Conservation (phyloP, 345 rosid genomes). For the Euphorbia pulcherrima region DNA sequence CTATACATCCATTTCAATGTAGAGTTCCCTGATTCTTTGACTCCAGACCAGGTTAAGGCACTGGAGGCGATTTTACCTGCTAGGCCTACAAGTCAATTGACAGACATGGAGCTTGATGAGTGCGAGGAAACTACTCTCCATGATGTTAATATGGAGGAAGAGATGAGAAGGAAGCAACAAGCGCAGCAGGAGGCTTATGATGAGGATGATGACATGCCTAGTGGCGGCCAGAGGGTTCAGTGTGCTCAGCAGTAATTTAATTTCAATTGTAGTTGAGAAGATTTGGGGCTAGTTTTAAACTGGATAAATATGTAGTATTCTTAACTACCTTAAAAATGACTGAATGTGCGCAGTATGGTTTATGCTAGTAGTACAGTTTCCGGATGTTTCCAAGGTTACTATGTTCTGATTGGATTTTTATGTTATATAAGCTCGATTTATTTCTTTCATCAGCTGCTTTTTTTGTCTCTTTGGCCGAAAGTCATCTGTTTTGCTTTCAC, state of each 20-base stretch:
- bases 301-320: not conserved
- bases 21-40: slow-evolving; percentile 81
- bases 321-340: not conserved
- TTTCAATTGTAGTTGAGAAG: no score
- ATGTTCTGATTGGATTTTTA: no score
- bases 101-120: slow-evolving; percentile 79
- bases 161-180: slow-evolving; percentile 73
- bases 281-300: not conserved
- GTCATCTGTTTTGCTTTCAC: no score
- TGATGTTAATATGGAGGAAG: slow-evolving; percentile 85
- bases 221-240: slow-evolving; percentile 57
- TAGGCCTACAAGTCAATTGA: slow-evolving; percentile 39
- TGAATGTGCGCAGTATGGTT: not conserved
- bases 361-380: not conserved
- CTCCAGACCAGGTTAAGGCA: slow-evolving; percentile 61
- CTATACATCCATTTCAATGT: slow-evolving; percentile 75
- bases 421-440: no score
- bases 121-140: slow-evolving; percentile 87
- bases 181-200: slow-evolving; percentile 47
- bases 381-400: no score
- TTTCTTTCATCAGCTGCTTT: no score
- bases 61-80: slow-evolving; percentile 60
- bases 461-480: no score
- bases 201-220: slow-evolving; percentile 50
- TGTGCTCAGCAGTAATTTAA: slow-evolving; percentile 51